Evolutionary conservation across 2,329 filamentous ascomycete genomes (phyloP).

Genomic region (Xylaria sp.): DNA sequence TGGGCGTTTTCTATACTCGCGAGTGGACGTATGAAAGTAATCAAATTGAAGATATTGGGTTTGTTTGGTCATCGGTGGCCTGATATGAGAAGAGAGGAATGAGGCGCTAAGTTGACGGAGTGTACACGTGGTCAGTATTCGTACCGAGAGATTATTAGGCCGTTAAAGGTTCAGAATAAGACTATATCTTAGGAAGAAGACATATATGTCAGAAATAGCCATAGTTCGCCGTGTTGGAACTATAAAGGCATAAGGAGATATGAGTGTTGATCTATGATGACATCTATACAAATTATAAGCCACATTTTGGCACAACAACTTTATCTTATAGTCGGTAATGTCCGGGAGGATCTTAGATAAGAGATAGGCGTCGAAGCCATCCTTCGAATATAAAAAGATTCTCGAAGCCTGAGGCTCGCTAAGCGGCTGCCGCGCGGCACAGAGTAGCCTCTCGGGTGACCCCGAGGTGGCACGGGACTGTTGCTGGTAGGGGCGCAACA

Average conservation of each 20-base stretch:
- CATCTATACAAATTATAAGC: neutral
- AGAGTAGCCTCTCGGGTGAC: neutral
- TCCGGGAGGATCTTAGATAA: conserved; percentile 17
- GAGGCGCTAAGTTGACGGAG: neutral
- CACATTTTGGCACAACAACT: neutral
- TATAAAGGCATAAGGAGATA: neutral
- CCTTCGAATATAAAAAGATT: conserved; percentile 17
- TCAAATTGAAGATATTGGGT: neutral
- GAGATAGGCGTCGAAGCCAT: conserved; percentile 17
- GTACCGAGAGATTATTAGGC: neutral
- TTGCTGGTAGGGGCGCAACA: neutral
- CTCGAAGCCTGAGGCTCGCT: conserved; percentile 2
- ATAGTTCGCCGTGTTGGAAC: neutral
- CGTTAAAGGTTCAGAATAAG: neutral
- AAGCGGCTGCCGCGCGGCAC: conserved; percentile 5
- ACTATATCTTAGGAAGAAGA: neutral
- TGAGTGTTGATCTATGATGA: neutral
- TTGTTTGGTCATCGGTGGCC: neutral
- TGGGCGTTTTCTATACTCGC: neutral
- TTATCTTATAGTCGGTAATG: conserved; percentile 10
- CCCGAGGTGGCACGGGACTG: neutral
- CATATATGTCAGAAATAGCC: neutral
- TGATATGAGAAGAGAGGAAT: neutral
- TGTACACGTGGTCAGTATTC: neutral
- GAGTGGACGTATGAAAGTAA: neutral